These are phyloP conservation scores for Xanthoconium separans DNA, from an alignment of 1,284 basidiomycete species.

Conservation along the genomic window DNA sequence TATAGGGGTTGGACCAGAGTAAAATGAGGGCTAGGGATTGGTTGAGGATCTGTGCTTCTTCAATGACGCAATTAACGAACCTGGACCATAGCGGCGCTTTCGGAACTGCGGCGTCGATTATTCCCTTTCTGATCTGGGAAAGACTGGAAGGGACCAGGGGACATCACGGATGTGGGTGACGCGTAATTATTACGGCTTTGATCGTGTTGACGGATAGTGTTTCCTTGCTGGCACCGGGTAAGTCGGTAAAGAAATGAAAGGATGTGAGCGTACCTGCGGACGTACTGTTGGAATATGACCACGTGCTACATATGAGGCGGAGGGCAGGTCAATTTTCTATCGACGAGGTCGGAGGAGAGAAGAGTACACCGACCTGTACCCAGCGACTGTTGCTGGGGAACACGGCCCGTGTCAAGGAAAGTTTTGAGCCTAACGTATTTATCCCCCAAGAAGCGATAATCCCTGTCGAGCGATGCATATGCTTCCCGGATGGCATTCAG, in stretches of 20 bases:
- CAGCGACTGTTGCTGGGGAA: conserved; percentile 11
- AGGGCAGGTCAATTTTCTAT: not conserved
- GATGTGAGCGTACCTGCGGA: conserved; percentile 14
- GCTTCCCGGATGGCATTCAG: conserved; percentile 18
- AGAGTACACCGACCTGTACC: conserved; percentile 5
- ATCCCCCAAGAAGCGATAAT: conserved; percentile 21
- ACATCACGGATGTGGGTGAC: conserved; percentile 7
- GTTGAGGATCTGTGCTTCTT: not conserved
- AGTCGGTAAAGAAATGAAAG: not conserved
- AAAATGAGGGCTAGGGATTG: conserved; percentile 13
- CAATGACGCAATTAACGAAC: conserved; percentile 11
- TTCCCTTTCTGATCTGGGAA: conserved; percentile 4
- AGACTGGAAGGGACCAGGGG: conserved; percentile 2
- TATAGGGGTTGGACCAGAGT: conserved; percentile 6
- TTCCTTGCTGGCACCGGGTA: not conserved
- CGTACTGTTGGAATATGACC: conserved; percentile 5
- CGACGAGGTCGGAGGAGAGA: not conserved
- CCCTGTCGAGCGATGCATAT: conserved; percentile 20
- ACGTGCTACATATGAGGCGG: conserved; percentile 1
- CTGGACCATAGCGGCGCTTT: conserved; percentile 12
- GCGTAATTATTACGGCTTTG: conserved; percentile 9
- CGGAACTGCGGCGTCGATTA: conserved; percentile 19
- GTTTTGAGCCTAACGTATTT: conserved; percentile 25
- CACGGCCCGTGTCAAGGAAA: conserved; percentile 1
- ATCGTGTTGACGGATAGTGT: not conserved